A percentile compares a stretch with the other conserved stretches of the same genome.
These are phyloP conservation scores for Nigrospora oryzae DNA, from an alignment of 2,329 filamentous ascomycete species.

Conservation along the genomic window DNA sequence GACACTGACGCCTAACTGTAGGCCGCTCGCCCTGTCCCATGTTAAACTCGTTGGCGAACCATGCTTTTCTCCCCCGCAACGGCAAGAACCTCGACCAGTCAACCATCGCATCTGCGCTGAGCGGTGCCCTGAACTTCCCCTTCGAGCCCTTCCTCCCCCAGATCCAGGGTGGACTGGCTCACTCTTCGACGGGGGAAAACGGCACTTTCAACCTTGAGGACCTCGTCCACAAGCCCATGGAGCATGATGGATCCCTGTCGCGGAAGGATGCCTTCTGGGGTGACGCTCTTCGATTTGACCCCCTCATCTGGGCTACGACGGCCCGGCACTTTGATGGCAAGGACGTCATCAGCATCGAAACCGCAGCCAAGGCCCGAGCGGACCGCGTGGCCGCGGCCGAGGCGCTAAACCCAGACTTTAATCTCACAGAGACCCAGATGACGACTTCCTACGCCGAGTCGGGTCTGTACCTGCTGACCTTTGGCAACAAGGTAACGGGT, in stretches of 20 bases:
- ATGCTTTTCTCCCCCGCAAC: constrained; percentile 3
- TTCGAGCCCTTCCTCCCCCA: not conserved
- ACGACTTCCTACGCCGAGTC: not conserved
- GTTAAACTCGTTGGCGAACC: constrained; percentile 5
- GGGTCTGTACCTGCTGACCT: not conserved
- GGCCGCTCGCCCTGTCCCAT: constrained; percentile 5
- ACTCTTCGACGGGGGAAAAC: not conserved
- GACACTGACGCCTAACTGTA: not conserved
- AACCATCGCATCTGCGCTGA: not conserved
- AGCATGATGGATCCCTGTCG: constrained; percentile 5
- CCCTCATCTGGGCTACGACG: not conserved
- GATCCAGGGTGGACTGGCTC: not conserved
- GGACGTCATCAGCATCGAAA: not conserved
- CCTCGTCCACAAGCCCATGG: constrained; percentile 4
- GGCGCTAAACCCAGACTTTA: not conserved
- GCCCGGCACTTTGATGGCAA: not conserved
- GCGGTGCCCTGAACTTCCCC: constrained; percentile 2
- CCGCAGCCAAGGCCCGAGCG: not conserved
- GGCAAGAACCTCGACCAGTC: not conserved
- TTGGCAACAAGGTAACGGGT: not conserved
- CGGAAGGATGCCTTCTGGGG: constrained; percentile 1
- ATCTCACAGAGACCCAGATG: not conserved
- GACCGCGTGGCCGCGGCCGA: not conserved
- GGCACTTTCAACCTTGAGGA: constrained; percentile 3
- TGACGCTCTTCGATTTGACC: not conserved